phyloP scores from a whole-genome alignment of 2,329 filamentous ascomycete genomes.

The Teratosphaeria destructans region DNA sequence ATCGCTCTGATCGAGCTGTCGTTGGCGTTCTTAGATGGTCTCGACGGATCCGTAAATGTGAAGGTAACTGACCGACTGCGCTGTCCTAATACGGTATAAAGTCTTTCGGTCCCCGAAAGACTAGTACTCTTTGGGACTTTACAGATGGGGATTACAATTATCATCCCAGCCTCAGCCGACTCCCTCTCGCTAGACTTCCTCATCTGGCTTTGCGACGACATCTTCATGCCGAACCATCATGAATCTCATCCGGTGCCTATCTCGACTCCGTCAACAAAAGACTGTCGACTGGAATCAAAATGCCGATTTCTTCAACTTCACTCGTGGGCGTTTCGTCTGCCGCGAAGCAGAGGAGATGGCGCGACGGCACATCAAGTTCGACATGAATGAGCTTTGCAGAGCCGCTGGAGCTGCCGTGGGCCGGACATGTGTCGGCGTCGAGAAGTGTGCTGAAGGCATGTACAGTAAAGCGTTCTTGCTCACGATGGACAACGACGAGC shows the following conservation, averaged over 20 bases:
- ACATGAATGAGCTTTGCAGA: conserved; percentile 2
- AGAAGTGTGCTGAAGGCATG: neutral
- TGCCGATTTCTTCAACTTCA: conserved; percentile 3
- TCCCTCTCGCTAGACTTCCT: neutral
- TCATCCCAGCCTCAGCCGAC: too few species aligned
- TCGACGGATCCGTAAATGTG: too few species aligned
- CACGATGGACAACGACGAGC: conserved; percentile 26
- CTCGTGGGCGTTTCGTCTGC: conserved; percentile 3
- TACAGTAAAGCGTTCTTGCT: conserved; percentile 26
- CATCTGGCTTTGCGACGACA: neutral
- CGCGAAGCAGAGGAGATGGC: conserved; percentile 3
- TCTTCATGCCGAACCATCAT: neutral
- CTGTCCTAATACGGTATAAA: too few species aligned
- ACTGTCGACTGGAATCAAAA: neutral
- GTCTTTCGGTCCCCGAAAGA: too few species aligned
- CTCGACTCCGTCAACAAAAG: neutral
- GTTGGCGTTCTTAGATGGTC: too few species aligned
- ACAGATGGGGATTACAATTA: too few species aligned
- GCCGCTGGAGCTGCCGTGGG: neutral
- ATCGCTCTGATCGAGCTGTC: too few species aligned
- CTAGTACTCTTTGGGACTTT: too few species aligned
- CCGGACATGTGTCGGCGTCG: neutral
- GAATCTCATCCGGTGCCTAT: neutral
- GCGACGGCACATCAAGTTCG: conserved; percentile 1
- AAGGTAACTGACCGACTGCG: too few species aligned